Evolutionary conservation across 345 rosid genomes (phyloP).

Genomic region (Aegle marmelos): DNA sequence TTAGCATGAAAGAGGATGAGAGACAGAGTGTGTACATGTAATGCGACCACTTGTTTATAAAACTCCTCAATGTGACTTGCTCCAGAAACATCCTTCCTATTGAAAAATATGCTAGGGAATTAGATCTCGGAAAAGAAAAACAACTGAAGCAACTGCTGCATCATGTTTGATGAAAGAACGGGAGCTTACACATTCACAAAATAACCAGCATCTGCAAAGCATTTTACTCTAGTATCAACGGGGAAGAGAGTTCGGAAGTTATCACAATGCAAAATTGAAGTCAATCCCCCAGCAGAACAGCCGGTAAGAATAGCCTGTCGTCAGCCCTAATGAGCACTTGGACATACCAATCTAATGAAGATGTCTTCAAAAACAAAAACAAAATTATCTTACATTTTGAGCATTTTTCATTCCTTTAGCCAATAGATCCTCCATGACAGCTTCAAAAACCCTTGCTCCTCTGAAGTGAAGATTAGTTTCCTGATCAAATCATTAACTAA

Average conservation of each 20-base stretch:
- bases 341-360: not conserved
- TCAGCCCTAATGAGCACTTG: not conserved
- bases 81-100: constrained; percentile 84
- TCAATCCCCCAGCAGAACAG: constrained; percentile 96
- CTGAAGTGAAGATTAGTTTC: constrained; percentile 87
- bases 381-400: constrained; percentile 44
- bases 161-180: not conserved
- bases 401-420: constrained; percentile 86
- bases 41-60: constrained; percentile 64
- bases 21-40: constrained; percentile 52
- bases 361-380: not conserved
- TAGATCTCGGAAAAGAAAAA: constrained; percentile 8
- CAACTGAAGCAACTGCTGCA: not conserved
- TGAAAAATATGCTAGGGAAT: constrained; percentile 2
- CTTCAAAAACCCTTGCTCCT: constrained; percentile 85
- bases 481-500: constrained; percentile 54
- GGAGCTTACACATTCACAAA: constrained; percentile 75
- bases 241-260: constrained; percentile 71
- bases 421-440: constrained; percentile 71
- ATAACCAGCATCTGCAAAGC: constrained; percentile 93
- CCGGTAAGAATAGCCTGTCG: constrained; percentile 83
- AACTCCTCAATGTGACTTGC: constrained; percentile 49
- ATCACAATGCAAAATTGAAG: constrained; percentile 85
- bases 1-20: not conserved
- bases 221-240: constrained; percentile 68